Percentiles rank a stretch among this genome's conserved stretches.
Conservation (phyloP, 176 grass and related monocot genomes). For the Cenchrus fungigraminus region DNA sequence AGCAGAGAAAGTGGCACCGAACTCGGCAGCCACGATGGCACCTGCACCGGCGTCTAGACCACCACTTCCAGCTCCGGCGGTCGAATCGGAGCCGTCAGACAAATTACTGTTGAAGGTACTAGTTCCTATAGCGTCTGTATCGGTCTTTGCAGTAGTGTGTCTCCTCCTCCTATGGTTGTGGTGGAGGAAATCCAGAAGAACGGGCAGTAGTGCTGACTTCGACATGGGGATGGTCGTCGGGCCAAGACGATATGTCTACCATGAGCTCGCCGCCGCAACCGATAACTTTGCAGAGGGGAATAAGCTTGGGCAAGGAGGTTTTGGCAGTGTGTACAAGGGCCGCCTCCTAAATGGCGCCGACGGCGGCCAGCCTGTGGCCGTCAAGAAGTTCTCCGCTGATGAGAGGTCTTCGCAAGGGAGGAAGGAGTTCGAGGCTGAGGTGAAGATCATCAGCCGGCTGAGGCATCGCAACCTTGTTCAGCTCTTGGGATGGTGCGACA, state of each 20-base stretch:
- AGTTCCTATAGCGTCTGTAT: too few relatives aligned
- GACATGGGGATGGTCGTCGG: conserved; percentile 14
- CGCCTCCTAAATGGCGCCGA: too few relatives aligned
- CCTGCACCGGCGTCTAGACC: background rate
- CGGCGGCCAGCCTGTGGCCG: background rate
- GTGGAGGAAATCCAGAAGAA: conserved; percentile 22
- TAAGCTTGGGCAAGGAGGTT: background rate
- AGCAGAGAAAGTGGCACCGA: background rate
- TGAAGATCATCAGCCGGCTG: background rate
- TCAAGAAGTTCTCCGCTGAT: background rate
- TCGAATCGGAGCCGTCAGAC: too few relatives aligned
- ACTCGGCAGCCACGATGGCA: background rate
- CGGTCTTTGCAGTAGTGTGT: too few relatives aligned
- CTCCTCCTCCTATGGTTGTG: too few relatives aligned
- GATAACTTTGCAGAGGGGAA: background rate
- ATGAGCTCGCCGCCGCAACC: background rate
- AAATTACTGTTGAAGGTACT: too few relatives aligned
- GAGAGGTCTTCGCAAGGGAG: background rate
- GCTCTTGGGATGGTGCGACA: background rate
- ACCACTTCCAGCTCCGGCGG: too few relatives aligned
- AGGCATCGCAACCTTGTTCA: background rate
- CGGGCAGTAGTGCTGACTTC: background rate
- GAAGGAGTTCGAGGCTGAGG: background rate
- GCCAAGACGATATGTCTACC: conserved; percentile 13
- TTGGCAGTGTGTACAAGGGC: background rate